phyloP scores from a whole-genome alignment of 257 asterid genomes.

The Mitragyna speciosa region DNA sequence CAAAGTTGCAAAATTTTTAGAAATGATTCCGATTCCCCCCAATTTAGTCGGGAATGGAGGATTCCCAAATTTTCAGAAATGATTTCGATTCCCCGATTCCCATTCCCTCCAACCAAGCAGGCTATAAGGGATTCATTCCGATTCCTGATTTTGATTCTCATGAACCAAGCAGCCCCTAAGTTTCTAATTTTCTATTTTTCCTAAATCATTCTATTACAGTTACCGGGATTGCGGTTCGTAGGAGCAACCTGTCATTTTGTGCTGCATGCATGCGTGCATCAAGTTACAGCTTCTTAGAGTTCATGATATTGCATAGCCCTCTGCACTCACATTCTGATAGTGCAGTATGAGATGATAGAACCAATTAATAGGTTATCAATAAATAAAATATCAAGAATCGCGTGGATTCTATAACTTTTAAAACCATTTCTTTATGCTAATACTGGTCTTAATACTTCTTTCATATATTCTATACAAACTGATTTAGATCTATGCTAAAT shows the following conservation, averaged over 20 bases:
- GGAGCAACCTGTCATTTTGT: constrained; percentile 85
- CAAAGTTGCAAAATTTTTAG: no score
- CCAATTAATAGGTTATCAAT: background rate
- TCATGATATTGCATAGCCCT: constrained; percentile 76
- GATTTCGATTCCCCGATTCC: no score
- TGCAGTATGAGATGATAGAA: constrained; percentile 27
- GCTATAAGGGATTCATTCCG: no score
- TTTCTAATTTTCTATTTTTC: no score
- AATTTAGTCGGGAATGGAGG: no score
- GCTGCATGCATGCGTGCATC: constrained; percentile 91
- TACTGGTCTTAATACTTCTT: background rate
- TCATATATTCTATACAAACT: background rate
- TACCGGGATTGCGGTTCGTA: constrained; percentile 82
- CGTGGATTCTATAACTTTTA: background rate
- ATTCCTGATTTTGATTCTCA: no score
- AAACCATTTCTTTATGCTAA: background rate
- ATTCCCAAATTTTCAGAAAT: no score
- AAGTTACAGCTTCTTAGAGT: constrained; percentile 69
- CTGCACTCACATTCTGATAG: constrained; percentile 73
- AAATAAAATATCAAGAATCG: background rate
- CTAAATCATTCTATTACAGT: constrained; percentile 6
- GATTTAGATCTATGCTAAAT: background rate
- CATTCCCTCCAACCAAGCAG: no score
- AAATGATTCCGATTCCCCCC: no score
- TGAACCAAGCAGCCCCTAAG: no score